Conservation (phyloP, 345 rosid species). For the Toxicodendron radicans region DNA sequence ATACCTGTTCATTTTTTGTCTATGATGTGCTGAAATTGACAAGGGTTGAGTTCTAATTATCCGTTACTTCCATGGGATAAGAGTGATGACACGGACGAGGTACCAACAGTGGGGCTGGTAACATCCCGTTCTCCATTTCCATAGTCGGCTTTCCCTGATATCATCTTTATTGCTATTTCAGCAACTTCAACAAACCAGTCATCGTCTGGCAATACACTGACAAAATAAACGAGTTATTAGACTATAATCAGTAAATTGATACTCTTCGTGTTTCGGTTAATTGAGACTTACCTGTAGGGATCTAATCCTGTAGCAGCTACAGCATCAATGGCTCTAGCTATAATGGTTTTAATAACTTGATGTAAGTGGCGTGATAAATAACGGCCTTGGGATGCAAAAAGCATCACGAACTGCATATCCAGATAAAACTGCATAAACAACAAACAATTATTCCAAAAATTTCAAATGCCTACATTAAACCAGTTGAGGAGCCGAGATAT, state of each 20-base stretch:
- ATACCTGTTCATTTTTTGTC: background rate
- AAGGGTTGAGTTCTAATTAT: constrained; percentile 27
- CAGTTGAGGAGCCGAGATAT: background rate
- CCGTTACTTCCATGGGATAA: constrained; percentile 35
- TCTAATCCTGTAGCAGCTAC: constrained; percentile 68
- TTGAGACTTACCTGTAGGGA: constrained; percentile 55
- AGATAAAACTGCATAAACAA: constrained; percentile 63
- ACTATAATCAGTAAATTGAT: background rate
- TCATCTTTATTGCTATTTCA: constrained; percentile 79
- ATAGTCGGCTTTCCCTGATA: constrained; percentile 61
- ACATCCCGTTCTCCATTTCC: constrained; percentile 49
- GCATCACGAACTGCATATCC: constrained; percentile 91
- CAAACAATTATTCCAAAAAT: constrained; percentile 15
- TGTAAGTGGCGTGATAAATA: constrained; percentile 80
- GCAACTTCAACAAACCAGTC: constrained; percentile 96
- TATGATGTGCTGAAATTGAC: background rate
- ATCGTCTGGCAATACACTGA: constrained; percentile 78
- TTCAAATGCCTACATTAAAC: background rate
- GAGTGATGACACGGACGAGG: constrained; percentile 31
- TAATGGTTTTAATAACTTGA: constrained; percentile 82
- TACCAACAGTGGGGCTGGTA: constrained; percentile 54
- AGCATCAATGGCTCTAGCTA: constrained; percentile 81
- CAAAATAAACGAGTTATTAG: constrained; percentile 5
- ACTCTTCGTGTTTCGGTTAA: background rate
- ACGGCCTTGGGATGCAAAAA: constrained; percentile 85